These are phyloP conservation scores for Cetraspora pellucida DNA, from an alignment of 192 early-diverging fungal genomes.

Conservation along the genomic window DNA sequence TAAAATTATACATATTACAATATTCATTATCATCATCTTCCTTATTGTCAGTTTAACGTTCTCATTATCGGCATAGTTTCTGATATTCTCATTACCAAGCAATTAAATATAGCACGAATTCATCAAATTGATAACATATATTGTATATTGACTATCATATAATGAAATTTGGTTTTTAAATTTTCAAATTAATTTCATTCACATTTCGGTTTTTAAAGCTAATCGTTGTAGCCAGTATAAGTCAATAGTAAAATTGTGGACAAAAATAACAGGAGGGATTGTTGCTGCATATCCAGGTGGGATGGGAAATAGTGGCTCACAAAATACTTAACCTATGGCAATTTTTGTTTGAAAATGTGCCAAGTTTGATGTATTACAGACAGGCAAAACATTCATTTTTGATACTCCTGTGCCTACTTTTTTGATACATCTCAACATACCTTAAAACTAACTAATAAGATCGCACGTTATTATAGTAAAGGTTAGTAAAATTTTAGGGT, in stretches of 20 bases:
- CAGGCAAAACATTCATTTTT: too few relatives aligned
- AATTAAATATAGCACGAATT: too few relatives aligned
- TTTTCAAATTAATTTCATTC: neutral
- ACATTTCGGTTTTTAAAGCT: neutral
- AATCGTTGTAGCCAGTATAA: neutral
- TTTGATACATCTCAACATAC: too few relatives aligned
- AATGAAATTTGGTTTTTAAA: neutral
- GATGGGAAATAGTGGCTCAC: neutral
- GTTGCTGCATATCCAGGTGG: neutral
- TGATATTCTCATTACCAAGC: neutral
- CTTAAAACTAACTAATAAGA: too few relatives aligned
- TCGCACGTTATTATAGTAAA: too few relatives aligned
- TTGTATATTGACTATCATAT: neutral
- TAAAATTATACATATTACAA: too few relatives aligned
- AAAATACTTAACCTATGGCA: slow-evolving; percentile 24
- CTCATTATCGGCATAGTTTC: too few relatives aligned
- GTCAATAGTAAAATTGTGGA: slow-evolving; percentile 5
- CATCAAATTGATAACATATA: neutral
- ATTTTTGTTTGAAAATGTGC: slow-evolving; percentile 12
- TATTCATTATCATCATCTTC: too few relatives aligned
- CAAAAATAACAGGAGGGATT: neutral
- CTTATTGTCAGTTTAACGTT: too few relatives aligned
- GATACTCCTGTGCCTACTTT: too few relatives aligned
- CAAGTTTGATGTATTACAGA: slow-evolving; percentile 26
- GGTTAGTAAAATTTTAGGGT: too few relatives aligned